These are phyloP conservation scores for Aquilaria sinensis DNA, from an alignment of 345 rosid species.

Conservation along the genomic window DNA sequence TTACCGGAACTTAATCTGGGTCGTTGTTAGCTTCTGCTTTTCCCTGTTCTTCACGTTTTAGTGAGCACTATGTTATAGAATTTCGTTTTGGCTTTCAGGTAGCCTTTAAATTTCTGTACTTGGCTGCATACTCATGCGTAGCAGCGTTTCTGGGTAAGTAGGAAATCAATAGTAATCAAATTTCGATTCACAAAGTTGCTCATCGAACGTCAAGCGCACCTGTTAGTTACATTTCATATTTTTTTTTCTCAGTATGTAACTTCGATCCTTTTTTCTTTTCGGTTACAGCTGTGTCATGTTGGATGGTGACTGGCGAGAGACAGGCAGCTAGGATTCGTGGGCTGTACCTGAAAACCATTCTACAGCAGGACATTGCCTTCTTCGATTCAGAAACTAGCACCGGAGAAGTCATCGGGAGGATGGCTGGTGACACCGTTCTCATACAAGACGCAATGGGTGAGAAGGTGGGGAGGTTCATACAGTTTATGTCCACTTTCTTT, in stretches of 20 bases:
- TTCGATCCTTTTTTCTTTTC: conserved; percentile 5
- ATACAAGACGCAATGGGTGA: conserved; percentile 94
- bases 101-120: conserved; percentile 39
- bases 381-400: conserved; percentile 76
- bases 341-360: conserved; percentile 52
- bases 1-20: no score
- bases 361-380: conserved; percentile 70
- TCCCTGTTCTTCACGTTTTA: no score
- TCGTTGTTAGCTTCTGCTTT: no score
- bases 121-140: conserved; percentile 35
- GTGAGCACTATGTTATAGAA: no score
- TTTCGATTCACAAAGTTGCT: not conserved
- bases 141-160: conserved; percentile 48
- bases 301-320: conserved; percentile 87
- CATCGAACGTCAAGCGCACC: no score
- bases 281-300: conserved; percentile 60
- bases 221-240: no score
- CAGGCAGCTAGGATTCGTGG: conserved; percentile 63
- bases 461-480: conserved; percentile 87
- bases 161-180: not conserved
- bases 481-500: conserved; percentile 51
- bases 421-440: conserved; percentile 87
- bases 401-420: conserved; percentile 79
- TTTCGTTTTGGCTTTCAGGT: conserved; percentile 22
- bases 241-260: not conserved